These are phyloP conservation scores for Hymenoscyphus infarciens DNA, from an alignment of 2,329 filamentous ascomycete genomes.

Conservation along the genomic window DNA sequence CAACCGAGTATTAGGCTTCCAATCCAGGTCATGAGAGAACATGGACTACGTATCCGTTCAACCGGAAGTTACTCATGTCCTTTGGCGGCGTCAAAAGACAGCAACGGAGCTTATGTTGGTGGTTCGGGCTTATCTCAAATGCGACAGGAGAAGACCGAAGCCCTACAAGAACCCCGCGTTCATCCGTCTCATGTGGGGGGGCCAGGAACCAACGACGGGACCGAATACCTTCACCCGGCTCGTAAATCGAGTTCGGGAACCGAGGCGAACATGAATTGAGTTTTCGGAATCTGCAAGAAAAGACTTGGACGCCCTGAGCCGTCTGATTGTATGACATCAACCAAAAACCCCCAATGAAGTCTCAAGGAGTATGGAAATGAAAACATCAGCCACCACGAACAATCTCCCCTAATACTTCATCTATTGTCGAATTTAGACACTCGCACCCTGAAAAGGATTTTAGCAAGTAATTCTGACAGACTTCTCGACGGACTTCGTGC, in stretches of 20 bases:
- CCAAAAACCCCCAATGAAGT: not conserved
- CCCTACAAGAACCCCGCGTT: not conserved
- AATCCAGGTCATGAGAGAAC: not conserved
- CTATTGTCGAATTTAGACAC: not conserved
- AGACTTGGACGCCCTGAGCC: not conserved
- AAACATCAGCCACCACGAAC: not conserved
- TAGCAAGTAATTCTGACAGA: not conserved
- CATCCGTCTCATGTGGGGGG: not conserved
- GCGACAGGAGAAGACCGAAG: not conserved
- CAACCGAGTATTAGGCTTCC: not conserved
- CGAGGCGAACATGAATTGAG: not conserved
- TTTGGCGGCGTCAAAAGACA: not conserved
- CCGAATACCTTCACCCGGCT: slow-evolving; percentile 1
- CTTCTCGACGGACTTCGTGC: not conserved
- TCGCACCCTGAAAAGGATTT: not conserved
- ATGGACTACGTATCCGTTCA: not conserved
- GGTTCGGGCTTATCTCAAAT: not conserved
- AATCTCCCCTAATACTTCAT: not conserved
- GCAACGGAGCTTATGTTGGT: not conserved
- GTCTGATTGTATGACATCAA: not conserved
- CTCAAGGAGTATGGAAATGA: not conserved
- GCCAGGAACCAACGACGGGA: not conserved
- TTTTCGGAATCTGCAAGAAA: not conserved
- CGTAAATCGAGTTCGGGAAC: slow-evolving; percentile 1
- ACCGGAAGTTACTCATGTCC: not conserved